Base-by-base conservation (phyloP, 345 rosid genomes). In the Eucalyptus tenuipes region DNA sequence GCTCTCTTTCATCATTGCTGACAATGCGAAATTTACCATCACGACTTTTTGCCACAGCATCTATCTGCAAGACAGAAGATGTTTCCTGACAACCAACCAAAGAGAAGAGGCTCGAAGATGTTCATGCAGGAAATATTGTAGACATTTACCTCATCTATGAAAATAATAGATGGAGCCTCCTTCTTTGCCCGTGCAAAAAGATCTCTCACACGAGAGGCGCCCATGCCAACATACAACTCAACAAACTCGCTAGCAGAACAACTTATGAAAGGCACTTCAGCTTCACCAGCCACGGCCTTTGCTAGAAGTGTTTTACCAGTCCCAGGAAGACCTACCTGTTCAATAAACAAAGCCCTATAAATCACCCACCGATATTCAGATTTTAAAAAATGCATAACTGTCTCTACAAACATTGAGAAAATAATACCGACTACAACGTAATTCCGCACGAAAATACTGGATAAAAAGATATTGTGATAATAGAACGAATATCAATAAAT, bases 121-220 rank as follows among this genome's bases (percentile, higher is more conserved):
- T 31, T 75, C 11, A 22, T 40, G 47, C 45, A 40, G 47, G 82
- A 75, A 20, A 40, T 40, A 75, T 68, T 40, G 47, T 40, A 75
- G 82, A 75, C n/a, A 20, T 88, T 90, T 49, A 98, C 99, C 96
- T 98, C 99, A 88, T 98, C 99, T 75, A 98, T 98, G 88, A 98
- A 98, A 86, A 96, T 95, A 79, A 98, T 97, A 24, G 99, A 97
- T 42, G 99, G 99, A 91, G 99, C 99, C 87, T 94, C 99, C 93
- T 98, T 98, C 94, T 97, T 98, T 86, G 99, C 99, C 90, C 96
- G 92, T 71, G 98, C 96, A 92, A 98, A 98, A 50, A 98, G 97
- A 91, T 96, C 99, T 91, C 99, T 94, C 87, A 97, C 99, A 68
- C 98, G 98, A 81, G 99, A 98, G 47, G 99, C 99, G n/a, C 99